A percentile compares a stretch with the other conserved stretches of the same genome.
phyloP scores from a whole-genome alignment of 768 basidiomycete species.

The Psilocybe azurescens region DNA sequence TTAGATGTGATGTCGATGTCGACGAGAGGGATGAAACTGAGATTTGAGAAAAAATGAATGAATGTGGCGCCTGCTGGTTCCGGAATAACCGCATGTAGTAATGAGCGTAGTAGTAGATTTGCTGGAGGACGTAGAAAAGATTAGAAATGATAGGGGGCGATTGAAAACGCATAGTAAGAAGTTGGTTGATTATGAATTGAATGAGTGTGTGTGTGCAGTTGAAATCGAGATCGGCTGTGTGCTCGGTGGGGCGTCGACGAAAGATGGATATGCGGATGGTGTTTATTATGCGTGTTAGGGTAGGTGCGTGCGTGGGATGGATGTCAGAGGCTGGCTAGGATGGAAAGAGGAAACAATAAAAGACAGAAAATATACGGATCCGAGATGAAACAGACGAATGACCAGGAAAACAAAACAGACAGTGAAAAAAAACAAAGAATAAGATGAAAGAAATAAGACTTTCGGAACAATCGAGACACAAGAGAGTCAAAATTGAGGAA shows the following conservation, averaged over 20 bases:
- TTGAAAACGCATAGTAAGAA: too few relatives aligned
- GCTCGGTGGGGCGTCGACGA: too few relatives aligned
- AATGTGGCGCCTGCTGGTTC: neutral
- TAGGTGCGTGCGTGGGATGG: neutral
- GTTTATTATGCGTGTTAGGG: neutral
- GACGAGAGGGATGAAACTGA: neutral
- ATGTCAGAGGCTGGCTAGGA: neutral
- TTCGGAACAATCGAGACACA: neutral
- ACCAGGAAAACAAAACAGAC: neutral
- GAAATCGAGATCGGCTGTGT: too few relatives aligned
- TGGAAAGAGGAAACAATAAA: neutral
- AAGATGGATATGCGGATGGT: too few relatives aligned
- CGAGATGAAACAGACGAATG: neutral
- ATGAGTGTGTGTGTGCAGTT: too few relatives aligned
- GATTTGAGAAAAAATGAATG: neutral
- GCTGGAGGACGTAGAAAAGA: too few relatives aligned
- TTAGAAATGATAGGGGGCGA: too few relatives aligned
- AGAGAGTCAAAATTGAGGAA: neutral
- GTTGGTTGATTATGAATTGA: too few relatives aligned
- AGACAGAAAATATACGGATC: neutral
- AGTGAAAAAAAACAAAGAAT: neutral
- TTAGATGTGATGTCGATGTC: neutral
- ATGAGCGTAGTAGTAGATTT: too few relatives aligned
- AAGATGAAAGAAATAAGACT: neutral
- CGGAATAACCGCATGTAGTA: too few relatives aligned